A percentile compares a stretch with the other conserved stretches of the same genome.
phyloP scores from a whole-genome alignment of 108 stramenopile genomes.

The Bacterosira constricta region DNA sequence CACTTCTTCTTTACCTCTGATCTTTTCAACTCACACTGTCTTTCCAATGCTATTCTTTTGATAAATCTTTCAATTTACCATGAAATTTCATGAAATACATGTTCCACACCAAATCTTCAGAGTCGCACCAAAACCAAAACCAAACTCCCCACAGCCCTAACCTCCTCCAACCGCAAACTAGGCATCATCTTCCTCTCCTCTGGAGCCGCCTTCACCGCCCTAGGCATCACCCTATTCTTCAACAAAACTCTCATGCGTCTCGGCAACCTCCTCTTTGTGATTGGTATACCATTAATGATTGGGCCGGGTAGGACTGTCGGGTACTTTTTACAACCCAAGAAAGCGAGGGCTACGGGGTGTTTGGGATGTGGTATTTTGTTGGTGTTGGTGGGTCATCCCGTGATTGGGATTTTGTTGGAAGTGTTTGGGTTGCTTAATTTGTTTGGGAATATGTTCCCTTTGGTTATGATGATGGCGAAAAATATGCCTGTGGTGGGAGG shows the following conservation, averaged over 20 bases:
- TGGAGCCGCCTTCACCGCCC: slow-evolving; percentile 71
- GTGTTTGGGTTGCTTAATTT: slow-evolving; percentile 92
- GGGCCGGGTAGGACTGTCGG: slow-evolving; percentile 87
- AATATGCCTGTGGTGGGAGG: slow-evolving; percentile 78
- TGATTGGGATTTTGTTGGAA: slow-evolving; percentile 90
- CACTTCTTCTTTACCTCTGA: not conserved
- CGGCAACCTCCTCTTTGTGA: slow-evolving; percentile 87
- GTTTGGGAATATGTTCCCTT: slow-evolving; percentile 93
- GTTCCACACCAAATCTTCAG: too few relatives aligned
- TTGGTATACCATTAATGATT: slow-evolving; percentile 85
- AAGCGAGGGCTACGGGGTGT: slow-evolving; percentile 85
- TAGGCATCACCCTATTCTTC: slow-evolving; percentile 93
- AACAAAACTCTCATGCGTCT: slow-evolving; percentile 93
- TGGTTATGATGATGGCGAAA: slow-evolving; percentile 70
- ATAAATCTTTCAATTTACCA: too few relatives aligned
- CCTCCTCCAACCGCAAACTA: slow-evolving; percentile 62
- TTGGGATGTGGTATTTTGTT: slow-evolving; percentile 80
- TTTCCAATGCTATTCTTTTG: too few relatives aligned
- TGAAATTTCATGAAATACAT: too few relatives aligned
- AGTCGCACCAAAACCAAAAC: slow-evolving; percentile 12
- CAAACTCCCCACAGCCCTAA: slow-evolving; percentile 25
- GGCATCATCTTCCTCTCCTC: slow-evolving; percentile 74
- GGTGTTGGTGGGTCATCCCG: slow-evolving; percentile 86
- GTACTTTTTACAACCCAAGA: slow-evolving; percentile 88
- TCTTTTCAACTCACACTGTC: too few relatives aligned